Evolutionary conservation across 2,329 filamentous ascomycete genomes (phyloP).

Genomic region (Rugonectria rugulosa): DNA sequence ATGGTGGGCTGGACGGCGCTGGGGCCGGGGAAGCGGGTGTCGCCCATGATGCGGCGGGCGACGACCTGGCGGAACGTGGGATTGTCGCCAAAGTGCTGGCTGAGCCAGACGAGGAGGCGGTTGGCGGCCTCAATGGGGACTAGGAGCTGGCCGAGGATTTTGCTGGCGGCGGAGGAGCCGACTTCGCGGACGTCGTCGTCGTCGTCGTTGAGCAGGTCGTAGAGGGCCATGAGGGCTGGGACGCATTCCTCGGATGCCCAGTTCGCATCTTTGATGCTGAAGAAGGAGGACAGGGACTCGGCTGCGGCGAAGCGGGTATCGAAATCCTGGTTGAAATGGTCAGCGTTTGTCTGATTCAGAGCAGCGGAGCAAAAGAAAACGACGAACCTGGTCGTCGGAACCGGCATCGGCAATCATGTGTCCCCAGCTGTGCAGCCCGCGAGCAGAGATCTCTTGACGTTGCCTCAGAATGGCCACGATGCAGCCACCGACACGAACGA

Average conservation of each 20-base stretch:
- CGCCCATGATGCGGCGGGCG: constrained; percentile 50
- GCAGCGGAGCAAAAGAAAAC: background rate
- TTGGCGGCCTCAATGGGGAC: constrained; percentile 57
- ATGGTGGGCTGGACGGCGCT: constrained; percentile 27
- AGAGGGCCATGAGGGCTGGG: constrained; percentile 69
- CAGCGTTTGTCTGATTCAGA: background rate
- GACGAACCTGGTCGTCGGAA: constrained; percentile 56
- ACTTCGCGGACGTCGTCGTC: constrained; percentile 84
- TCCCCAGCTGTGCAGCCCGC: constrained; percentile 53
- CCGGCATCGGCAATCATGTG: constrained; percentile 57
- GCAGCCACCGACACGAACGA: constrained; percentile 56
- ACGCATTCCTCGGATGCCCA: constrained; percentile 51
- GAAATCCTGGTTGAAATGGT: constrained; percentile 63
- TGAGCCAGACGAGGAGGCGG: constrained; percentile 54
- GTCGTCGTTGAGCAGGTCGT: constrained; percentile 85
- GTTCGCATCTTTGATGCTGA: constrained; percentile 35
- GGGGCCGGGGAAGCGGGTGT: constrained; percentile 21
- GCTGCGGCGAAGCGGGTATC: constrained; percentile 70
- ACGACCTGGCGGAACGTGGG: constrained; percentile 51
- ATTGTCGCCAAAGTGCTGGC: constrained; percentile 43
- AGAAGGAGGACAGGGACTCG: constrained; percentile 62
- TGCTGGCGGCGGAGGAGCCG: constrained; percentile 60
- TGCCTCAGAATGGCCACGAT: constrained; percentile 48
- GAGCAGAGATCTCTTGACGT: constrained; percentile 15
- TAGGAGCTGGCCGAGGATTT: constrained; percentile 54